Percentiles rank a stretch among this genome's conserved stretches.
phyloP scores from a whole-genome alignment of 495 filamentous ascomycete genomes.

The Talaromyces ruber region DNA sequence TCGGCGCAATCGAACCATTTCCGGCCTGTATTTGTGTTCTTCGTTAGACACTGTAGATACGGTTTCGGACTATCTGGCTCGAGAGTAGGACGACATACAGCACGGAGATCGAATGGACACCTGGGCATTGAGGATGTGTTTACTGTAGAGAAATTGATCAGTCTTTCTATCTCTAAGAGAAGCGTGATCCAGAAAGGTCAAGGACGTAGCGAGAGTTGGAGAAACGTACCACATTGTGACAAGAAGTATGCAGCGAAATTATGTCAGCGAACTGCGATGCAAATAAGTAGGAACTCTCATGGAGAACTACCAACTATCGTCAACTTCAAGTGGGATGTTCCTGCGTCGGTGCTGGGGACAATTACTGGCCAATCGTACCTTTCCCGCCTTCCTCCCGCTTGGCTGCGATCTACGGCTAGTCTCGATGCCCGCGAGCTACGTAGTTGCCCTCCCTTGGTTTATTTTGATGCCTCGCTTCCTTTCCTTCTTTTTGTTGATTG shows the following conservation, averaged over 20 bases:
- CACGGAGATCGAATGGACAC: slow-evolving; percentile 92
- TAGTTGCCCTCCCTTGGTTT: not conserved
- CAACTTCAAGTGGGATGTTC: not conserved
- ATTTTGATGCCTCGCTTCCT: not conserved
- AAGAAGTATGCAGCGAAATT: not conserved
- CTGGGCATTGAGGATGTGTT: slow-evolving; percentile 97
- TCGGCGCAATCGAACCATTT: slow-evolving; percentile 99
- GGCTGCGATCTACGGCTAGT: not conserved
- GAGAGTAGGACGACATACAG: slow-evolving; percentile 52
- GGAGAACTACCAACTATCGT: not conserved
- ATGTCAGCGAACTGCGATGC: not conserved
- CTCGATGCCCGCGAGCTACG: not conserved
- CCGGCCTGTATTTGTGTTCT: slow-evolving; percentile 44
- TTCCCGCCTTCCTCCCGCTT: not conserved
- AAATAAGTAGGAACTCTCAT: not conserved
- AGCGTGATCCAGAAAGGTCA: too few relatives aligned
- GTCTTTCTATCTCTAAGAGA: not conserved
- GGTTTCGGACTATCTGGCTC: not conserved
- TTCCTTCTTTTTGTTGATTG: not conserved
- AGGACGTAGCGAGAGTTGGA: not conserved
- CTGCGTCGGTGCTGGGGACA: not conserved
- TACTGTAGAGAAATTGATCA: slow-evolving; percentile 39
- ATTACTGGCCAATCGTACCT: not conserved
- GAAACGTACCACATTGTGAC: not conserved
- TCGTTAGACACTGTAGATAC: not conserved